Conservation (phyloP, 306 rosid genomes). For the Boehmeria nivea region DNA sequence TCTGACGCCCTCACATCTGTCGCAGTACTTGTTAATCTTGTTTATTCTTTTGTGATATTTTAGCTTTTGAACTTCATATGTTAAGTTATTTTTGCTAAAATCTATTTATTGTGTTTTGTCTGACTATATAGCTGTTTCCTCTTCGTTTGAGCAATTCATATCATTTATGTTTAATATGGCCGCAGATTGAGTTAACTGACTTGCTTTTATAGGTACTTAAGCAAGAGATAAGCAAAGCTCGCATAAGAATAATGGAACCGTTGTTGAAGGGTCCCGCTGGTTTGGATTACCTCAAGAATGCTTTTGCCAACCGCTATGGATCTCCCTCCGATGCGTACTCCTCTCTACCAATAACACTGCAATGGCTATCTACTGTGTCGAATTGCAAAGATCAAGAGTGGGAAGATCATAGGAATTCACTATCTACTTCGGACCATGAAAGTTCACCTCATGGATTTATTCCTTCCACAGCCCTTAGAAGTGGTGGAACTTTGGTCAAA, state of each 20-base stretch:
- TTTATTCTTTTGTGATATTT: no score
- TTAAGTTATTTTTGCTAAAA: no score
- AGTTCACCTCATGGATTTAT: slow-evolving; percentile 49
- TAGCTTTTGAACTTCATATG: no score
- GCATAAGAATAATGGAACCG: slow-evolving; percentile 66
- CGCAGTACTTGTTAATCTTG: no score
- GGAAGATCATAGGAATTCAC: slow-evolving; percentile 52
- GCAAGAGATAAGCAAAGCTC: slow-evolving; percentile 88
- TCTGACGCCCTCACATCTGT: no score
- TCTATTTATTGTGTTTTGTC: no score
- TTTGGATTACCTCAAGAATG: slow-evolving; percentile 75
- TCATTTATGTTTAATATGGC: no score
- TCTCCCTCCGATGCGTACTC: slow-evolving; percentile 57
- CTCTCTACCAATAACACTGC: slow-evolving; percentile 50
- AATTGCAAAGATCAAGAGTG: slow-evolving; percentile 70
- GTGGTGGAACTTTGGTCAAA: slow-evolving; percentile 66
- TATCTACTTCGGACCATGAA: slow-evolving; percentile 34
- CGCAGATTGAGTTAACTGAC: background rate
- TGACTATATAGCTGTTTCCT: no score
- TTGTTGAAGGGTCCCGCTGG: slow-evolving; percentile 84
- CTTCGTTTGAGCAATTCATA: no score
- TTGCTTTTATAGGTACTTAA: slow-evolving; percentile 56
- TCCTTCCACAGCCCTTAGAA: slow-evolving; percentile 68
- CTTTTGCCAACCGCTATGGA: slow-evolving; percentile 71
- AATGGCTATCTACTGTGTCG: slow-evolving; percentile 69